Base-by-base conservation (phyloP, 805 yeast genomes). In the Suhomyces kilbournensis region DNA sequence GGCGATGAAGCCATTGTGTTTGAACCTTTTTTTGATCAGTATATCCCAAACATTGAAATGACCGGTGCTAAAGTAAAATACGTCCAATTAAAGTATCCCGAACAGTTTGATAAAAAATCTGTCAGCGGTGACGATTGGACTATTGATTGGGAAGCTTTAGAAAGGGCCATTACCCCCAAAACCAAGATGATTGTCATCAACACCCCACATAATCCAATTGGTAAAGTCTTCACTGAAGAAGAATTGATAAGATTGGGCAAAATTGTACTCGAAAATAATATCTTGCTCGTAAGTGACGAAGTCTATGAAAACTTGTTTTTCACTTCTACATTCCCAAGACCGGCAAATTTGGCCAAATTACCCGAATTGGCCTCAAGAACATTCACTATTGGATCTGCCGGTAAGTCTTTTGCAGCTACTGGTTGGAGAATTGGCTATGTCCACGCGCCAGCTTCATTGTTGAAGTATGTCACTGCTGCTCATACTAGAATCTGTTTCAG, bases 351-450 rank as follows among this genome's bases (percentile, higher is more conserved):
- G 50, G 76, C 85, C 4, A 48, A 53, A 8, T 69, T 74, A 56
- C 92, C 93, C 4, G 97, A 91, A 61, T 80, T 91, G 54, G 85
- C 81, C 25, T 82, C 82, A 53, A 76, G 91, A 63, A 90, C 97
- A 0, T 72, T 94, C 51, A 86, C 97, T 3, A 96, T 94, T 20
- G 98, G 98, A 1, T 90, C 97, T 26, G 99, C 97, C 6, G 99
- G 99, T 57, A 94, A 94, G 70, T 84, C 97, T 0, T 94, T 94
- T 74, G 96, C 97, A n/a, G 97, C 97, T 44, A 94, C 99, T 10
- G 99, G 99, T 50, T 94, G 98, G 97, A 85, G 99, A 76, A 82
- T 94, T 49, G 99, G 99, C 50, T 94, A 96, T 96, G 79, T 93
- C 38, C 85, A 92, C 56, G 98, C 97, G 6, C 86, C 88, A 50